phyloP scores from a whole-genome alignment of 2,329 filamentous ascomycete genomes.

The Erysiphe pulchra region DNA sequence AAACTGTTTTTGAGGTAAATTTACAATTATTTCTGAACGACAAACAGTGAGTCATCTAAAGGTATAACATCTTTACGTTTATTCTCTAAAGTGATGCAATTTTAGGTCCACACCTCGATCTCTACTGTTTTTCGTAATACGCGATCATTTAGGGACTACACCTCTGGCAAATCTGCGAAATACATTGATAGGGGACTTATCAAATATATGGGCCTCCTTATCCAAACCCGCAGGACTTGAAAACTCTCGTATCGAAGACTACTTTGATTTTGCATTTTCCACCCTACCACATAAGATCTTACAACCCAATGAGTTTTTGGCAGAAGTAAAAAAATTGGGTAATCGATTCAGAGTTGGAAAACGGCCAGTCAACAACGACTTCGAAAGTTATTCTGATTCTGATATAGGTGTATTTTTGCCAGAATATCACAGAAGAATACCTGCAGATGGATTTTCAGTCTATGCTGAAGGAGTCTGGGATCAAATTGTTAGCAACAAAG shows the following conservation, averaged over 20 bases:
- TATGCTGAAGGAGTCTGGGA: conserved; percentile 94
- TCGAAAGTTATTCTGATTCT: conserved; percentile 41
- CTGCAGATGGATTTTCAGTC: conserved; percentile 83
- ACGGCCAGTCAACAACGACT: conserved; percentile 32
- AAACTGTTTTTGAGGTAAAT: conserved; percentile 98
- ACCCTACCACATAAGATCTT: conserved; percentile 91
- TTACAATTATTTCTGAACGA: conserved; percentile 91
- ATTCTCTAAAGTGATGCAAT: conserved; percentile 4
- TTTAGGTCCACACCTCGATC: conserved; percentile 61
- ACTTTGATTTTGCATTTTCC: conserved; percentile 95
- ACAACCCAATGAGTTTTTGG: conserved; percentile 71
- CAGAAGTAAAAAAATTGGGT: conserved; percentile 57
- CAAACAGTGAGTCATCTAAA: conserved; percentile 38
- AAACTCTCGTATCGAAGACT: conserved; percentile 73
- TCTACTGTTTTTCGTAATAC: conserved; percentile 93
- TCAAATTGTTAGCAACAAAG: conserved; percentile 97
- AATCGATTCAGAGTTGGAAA: conserved; percentile 63
- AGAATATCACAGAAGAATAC: conserved; percentile 87
- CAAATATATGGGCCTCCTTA: conserved; percentile 76
- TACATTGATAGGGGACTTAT: conserved; percentile 72
- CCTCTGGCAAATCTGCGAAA: conserved; percentile 74
- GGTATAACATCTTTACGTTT: not conserved
- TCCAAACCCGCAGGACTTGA: conserved; percentile 81
- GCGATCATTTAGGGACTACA: conserved; percentile 82
- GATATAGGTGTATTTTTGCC: conserved; percentile 68